Evolutionary conservation across 2,329 filamentous ascomycete species (phyloP).

Genomic region (Phyllosticta citribraziliensis): DNA sequence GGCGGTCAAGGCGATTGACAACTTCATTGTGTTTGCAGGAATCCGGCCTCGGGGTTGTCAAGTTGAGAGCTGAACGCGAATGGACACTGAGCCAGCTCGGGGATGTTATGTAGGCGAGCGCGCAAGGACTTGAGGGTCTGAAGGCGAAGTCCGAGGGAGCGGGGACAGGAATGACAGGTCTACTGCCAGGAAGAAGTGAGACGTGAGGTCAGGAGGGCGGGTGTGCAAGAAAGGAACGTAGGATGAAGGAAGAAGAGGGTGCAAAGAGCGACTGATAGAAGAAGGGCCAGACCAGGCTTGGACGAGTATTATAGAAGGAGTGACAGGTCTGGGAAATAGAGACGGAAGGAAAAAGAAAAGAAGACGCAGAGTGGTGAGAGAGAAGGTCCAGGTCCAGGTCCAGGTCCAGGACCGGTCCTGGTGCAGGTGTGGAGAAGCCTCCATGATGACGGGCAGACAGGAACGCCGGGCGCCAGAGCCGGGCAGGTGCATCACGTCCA

Average conservation of each 20-base stretch:
- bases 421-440: not conserved
- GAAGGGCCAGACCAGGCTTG: slow-evolving; percentile 1
- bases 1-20: slow-evolving; percentile 1
- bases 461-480: not conserved
- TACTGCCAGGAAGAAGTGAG: slow-evolving; percentile 10
- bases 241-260: slow-evolving; percentile 5
- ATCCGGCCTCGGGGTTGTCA: not conserved
- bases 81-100: not conserved
- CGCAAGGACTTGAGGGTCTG: not conserved
- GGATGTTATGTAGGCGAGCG: not conserved
- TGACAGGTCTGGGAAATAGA: not conserved
- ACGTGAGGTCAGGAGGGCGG: not conserved
- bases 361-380: not conserved
- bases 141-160: not conserved
- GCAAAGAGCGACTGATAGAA: slow-evolving; percentile 4
- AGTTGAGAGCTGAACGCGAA: not conserved
- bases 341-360: not conserved
- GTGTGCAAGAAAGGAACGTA: slow-evolving; percentile 8
- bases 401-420: not conserved
- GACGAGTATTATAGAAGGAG: not conserved
- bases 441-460: not conserved
- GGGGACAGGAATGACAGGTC: slow-evolving; percentile 9
- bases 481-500: not conserved
- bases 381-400: not conserved
- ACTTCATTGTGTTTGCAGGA: not conserved